Conservation (phyloP, 2,329 filamentous ascomycete genomes). For the Phialophora verrucosa region DNA sequence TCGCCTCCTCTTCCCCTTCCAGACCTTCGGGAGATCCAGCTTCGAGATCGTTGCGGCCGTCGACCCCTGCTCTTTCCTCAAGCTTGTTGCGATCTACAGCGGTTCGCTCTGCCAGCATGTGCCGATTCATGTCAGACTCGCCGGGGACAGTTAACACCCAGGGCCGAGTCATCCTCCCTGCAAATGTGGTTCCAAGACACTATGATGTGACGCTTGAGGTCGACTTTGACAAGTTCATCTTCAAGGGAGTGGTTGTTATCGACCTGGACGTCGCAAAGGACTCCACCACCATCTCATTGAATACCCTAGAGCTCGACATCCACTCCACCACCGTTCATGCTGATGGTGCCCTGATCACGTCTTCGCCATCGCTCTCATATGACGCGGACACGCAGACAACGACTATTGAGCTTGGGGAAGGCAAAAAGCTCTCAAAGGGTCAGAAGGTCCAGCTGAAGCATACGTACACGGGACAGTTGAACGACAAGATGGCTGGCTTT, state of each 20-base stretch:
- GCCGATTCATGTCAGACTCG: conserved; percentile 38
- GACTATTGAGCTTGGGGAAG: conserved; percentile 78
- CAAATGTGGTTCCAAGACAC: conserved; percentile 89
- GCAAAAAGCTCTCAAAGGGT: conserved; percentile 73
- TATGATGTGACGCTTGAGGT: conserved; percentile 93
- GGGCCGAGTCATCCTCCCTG: conserved; percentile 79
- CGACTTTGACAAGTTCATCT: conserved; percentile 84
- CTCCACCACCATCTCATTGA: conserved; percentile 82
- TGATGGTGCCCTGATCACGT: conserved; percentile 62
- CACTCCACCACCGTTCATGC: conserved; percentile 72
- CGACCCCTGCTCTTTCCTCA: conserved; percentile 6
- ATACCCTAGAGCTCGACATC: conserved; percentile 85
- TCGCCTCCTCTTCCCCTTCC: conserved; percentile 6
- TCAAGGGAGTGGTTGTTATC: conserved; percentile 81
- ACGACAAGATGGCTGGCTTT: conserved; percentile 97
- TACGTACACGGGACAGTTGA: conserved; percentile 78
- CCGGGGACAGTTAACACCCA: conserved; percentile 35
- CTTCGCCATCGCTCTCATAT: conserved; percentile 71
- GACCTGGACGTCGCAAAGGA: conserved; percentile 87
- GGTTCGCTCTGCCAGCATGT: conserved; percentile 34
- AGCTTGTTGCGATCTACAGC: neutral
- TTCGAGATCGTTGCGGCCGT: neutral
- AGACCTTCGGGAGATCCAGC: neutral
- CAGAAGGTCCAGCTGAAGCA: conserved; percentile 78
- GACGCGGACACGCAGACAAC: conserved; percentile 81